Conservation (phyloP, 345 rosid genomes). For the Noccaea bulbosa region DNA sequence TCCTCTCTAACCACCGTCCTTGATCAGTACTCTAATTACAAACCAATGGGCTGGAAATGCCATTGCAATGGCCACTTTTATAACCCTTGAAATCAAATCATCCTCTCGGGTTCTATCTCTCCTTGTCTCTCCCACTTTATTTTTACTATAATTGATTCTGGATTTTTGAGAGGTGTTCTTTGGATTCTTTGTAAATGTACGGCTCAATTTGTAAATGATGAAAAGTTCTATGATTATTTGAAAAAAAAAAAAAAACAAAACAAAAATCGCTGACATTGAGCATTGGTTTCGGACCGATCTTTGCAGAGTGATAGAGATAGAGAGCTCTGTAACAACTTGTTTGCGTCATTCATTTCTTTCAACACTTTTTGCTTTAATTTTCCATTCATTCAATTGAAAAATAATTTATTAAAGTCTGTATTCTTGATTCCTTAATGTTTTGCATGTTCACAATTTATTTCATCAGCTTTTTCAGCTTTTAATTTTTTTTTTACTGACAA, state of each 20-base stretch:
- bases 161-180: constrained; percentile 32
- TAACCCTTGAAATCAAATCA: constrained; percentile 56
- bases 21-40: constrained; percentile 80
- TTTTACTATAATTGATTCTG: background rate
- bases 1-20: constrained; percentile 38
- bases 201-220: constrained; percentile 43
- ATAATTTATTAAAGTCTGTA: background rate
- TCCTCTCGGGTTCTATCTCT: constrained; percentile 7
- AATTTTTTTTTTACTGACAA: constrained; percentile 28
- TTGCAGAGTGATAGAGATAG: background rate
- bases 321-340: constrained; percentile 14
- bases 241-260: background rate
- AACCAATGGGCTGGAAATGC: constrained; percentile 96
- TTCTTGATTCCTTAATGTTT: constrained; percentile 35
- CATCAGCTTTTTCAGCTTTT: constrained; percentile 43
- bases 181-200: constrained; percentile 45
- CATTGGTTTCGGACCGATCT: background rate
- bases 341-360: constrained; percentile 43
- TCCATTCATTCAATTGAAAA: background rate
- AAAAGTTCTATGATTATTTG: constrained; percentile 30
- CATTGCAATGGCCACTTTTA: constrained; percentile 69
- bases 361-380: constrained; percentile 22
- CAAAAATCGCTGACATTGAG: background rate
- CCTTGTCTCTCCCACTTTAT: background rate
- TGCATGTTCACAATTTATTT: constrained; percentile 42